Evolutionary conservation across 371 early-diverging fungal species (phyloP), one percentile per base, ranked within the genome.

Genomic region (Sporodiniella umbellata): DNA sequence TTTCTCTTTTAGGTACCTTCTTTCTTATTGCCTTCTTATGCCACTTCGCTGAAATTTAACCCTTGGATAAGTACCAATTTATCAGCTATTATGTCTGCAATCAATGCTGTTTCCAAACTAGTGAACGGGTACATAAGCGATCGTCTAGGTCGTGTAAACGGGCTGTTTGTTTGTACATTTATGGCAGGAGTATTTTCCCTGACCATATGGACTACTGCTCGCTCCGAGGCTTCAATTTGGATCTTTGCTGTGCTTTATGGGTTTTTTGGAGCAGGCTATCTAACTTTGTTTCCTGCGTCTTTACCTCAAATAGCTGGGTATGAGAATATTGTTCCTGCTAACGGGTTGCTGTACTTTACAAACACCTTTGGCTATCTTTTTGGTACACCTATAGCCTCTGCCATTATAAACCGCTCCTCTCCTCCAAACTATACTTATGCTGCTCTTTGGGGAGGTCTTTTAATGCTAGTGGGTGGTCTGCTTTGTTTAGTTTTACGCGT

Each of bases 181-280:
- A 61, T 82, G 3, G 47, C 82, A 1, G 72, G 83, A n/a, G 43
- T 77, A 15, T 54, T 26, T 48, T 68, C 52, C 49, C 58, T 63
- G 44, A 66, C 31, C 33, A 70, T 68, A 14, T 80, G 66, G 70
- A 64, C 47, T 42, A 72, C 54, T 45, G 84, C 63, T 42, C 62
- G 26, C 37, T 73, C 24, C 43, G 66, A 52, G 48, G 74, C 70
- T 21, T 31, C 66, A 8, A 51, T 75, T 17, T 62, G 66, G 68
- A 58, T 68, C 0, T 72, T 70, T 54, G 70, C 63, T n/a, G 54
- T 64, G 1, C 38, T 78, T 1, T 83, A 72, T 23, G 83, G 81
- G 4, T 64, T 77, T 48, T 79, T 78, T 47, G 80, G 79, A 18
- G 80, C 83, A 5, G 80, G 81, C 7, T 83, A 79, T 47, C 66